Evolutionary conservation across 2,329 filamentous ascomycete genomes (phyloP), one percentile per base, ranked within the genome.

Genomic region (Apiospora arundinis): DNA sequence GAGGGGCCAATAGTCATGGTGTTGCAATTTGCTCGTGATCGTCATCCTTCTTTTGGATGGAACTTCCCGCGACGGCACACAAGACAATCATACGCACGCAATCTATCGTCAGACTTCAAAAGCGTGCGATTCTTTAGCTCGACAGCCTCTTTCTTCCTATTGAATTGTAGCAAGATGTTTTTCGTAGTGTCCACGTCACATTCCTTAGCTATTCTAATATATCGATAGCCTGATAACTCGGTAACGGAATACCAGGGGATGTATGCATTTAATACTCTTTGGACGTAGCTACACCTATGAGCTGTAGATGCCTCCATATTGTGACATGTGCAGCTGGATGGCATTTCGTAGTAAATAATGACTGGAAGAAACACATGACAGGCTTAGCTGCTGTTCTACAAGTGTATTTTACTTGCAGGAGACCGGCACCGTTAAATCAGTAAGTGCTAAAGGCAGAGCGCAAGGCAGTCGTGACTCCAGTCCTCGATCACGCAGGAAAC

Each of bases 11-110:
- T 18, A 28, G 16, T 28, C 49, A 60, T 60, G 49, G 23, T 60
- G n/a, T 60, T 60, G 8, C 49, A 60, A 60, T 60, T 60, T 60
- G 8, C 49, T 60, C n/a, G 8, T 25, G 49, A 60, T 60, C 49
- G n/a, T 28, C 49, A 18, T 60, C 23, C n/a, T 28, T 28, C 16
- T 60, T 23, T 2, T 28, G 16, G 16, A 60, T 60, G 49, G 49
- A 60, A 60, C 49, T 60, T 60, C 49, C 49, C 49, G 49, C 16
- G 7, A 60, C 49, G 23, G 49, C 4, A 23, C 49, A 56, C 28
- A 28, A 28, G 49, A 60, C 49, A 25, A 60, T 60, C 49, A 23
- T 60, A 60, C 28, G 49, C 49, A 60, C n/a, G 49, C 49, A 60
- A 60, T 18, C 14, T 60, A 60, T 25, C 23, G 49, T 28, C 8